These are phyloP conservation scores for Rosa rugosa DNA, from an alignment of 306 rosid genomes.

Conservation along the genomic window DNA sequence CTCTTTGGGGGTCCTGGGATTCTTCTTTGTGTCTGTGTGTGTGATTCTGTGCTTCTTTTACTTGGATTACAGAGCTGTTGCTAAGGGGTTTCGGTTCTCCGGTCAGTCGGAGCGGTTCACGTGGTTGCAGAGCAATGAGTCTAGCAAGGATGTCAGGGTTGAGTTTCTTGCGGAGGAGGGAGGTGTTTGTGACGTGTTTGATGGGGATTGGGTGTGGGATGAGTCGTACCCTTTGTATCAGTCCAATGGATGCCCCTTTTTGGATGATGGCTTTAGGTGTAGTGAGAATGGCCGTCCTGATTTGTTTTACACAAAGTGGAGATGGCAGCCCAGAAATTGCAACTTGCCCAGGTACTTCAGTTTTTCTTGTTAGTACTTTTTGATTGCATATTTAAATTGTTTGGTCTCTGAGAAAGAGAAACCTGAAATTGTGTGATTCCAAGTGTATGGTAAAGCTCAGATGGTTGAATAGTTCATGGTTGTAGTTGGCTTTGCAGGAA, in stretches of 20 bases:
- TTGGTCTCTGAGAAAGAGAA: too few species aligned
- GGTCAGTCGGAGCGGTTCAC: constrained; percentile 46
- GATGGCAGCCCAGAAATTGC: constrained; percentile 87
- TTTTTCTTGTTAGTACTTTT: neutral
- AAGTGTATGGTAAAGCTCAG: neutral
- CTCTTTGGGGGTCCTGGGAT: constrained; percentile 62
- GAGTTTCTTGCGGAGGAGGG: constrained; percentile 61
- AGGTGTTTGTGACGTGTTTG: constrained; percentile 63
- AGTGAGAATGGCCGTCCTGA: constrained; percentile 89
- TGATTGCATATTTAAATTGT: too few species aligned
- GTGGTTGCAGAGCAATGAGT: constrained; percentile 50
- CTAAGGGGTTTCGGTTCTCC: constrained; percentile 41
- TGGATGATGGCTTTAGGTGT: constrained; percentile 83
- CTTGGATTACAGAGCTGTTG: constrained; percentile 48
- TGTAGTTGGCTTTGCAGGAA: neutral
- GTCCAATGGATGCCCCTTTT: constrained; percentile 61
- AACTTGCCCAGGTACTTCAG: constrained; percentile 71
- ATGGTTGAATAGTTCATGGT: neutral
- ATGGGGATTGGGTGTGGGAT: constrained; percentile 93
- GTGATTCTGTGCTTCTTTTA: constrained; percentile 56
- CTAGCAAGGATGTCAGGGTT: constrained; percentile 32
- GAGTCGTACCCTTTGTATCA: constrained; percentile 70
- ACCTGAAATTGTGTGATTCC: neutral
- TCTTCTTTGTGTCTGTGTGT: constrained; percentile 44
- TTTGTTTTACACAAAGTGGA: constrained; percentile 86